A percentile compares a stretch with the other conserved stretches of the same genome.
phyloP scores from a whole-genome alignment of 1,139 yeast genomes.

The Saccharomyces pastorianus region DNA sequence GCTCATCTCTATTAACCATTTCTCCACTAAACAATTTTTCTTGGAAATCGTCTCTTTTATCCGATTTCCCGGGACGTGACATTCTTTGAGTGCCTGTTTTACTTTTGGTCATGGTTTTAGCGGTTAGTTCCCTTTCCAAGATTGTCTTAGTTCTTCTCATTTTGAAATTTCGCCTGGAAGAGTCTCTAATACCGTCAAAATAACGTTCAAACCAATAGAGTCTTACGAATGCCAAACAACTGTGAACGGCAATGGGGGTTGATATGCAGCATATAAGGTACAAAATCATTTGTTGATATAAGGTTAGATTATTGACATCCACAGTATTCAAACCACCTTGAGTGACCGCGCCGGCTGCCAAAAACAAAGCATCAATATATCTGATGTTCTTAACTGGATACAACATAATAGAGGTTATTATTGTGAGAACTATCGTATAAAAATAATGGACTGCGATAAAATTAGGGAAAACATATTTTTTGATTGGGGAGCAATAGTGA shows the following conservation, averaged over 20 bases:
- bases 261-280: constrained; percentile 56
- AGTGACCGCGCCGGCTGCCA: constrained; percentile 69
- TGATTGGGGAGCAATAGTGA: constrained; percentile 39
- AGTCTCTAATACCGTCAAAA: constrained; percentile 71
- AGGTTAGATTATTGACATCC: constrained; percentile 48
- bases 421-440: constrained; percentile 47
- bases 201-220: constrained; percentile 84
- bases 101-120: constrained; percentile 38
- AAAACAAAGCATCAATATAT: constrained; percentile 74
- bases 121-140: constrained; percentile 40
- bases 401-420: constrained; percentile 63
- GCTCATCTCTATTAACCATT: constrained; percentile 29
- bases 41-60: constrained; percentile 22
- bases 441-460: constrained; percentile 74
- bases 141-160: constrained; percentile 73
- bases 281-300: constrained; percentile 72
- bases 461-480: constrained; percentile 52
- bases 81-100: constrained; percentile 6
- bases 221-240: constrained; percentile 66
- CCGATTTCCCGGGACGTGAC: not conserved
- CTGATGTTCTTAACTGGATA: constrained; percentile 61
- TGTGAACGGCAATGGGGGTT: constrained; percentile 86
- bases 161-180: constrained; percentile 64
- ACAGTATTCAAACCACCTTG: constrained; percentile 89
- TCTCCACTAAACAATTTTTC: constrained; percentile 31